These are phyloP conservation scores for Coemansia sp. DNA, from an alignment of 192 early-diverging fungal species.

Conservation along the genomic window DNA sequence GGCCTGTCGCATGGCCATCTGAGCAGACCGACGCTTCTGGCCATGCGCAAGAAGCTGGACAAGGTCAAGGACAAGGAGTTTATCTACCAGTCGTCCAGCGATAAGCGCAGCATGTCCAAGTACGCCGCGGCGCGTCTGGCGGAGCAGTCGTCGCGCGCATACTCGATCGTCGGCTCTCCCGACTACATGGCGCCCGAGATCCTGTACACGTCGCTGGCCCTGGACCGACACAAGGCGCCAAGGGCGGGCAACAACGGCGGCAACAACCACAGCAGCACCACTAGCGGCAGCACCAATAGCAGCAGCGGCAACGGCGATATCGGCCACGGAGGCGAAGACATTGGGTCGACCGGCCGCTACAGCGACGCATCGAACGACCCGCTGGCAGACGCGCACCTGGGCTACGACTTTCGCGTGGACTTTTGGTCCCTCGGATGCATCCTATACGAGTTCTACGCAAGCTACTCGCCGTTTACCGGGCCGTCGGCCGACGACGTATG, in stretches of 20 bases:
- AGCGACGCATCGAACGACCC: constrained; percentile 41
- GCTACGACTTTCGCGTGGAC: constrained; percentile 69
- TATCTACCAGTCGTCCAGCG: constrained; percentile 49
- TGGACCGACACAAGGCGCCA: constrained; percentile 27
- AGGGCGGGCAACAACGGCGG: neutral
- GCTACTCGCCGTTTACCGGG: constrained; percentile 74
- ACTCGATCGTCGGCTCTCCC: constrained; percentile 82
- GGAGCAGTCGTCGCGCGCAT: constrained; percentile 56
- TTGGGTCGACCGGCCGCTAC: constrained; percentile 17
- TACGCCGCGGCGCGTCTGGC: constrained; percentile 42
- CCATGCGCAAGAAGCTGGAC: constrained; percentile 55
- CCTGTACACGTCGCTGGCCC: constrained; percentile 55
- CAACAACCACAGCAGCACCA: neutral
- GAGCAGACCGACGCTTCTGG: constrained; percentile 48
- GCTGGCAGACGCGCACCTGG: constrained; percentile 56
- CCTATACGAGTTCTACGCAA: constrained; percentile 71
- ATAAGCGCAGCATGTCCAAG: constrained; percentile 48
- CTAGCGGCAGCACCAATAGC: constrained; percentile 16
- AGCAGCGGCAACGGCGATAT: constrained; percentile 12
- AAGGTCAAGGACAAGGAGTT: constrained; percentile 56
- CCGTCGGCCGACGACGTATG: constrained; percentile 69
- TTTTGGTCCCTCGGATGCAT: constrained; percentile 77
- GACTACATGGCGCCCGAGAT: constrained; percentile 96
- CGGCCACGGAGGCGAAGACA: constrained; percentile 30
- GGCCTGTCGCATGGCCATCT: constrained; percentile 84